These are phyloP conservation scores for Colletotrichum sublineola DNA, from an alignment of 2,329 filamentous ascomycete species.

Conservation along the genomic window DNA sequence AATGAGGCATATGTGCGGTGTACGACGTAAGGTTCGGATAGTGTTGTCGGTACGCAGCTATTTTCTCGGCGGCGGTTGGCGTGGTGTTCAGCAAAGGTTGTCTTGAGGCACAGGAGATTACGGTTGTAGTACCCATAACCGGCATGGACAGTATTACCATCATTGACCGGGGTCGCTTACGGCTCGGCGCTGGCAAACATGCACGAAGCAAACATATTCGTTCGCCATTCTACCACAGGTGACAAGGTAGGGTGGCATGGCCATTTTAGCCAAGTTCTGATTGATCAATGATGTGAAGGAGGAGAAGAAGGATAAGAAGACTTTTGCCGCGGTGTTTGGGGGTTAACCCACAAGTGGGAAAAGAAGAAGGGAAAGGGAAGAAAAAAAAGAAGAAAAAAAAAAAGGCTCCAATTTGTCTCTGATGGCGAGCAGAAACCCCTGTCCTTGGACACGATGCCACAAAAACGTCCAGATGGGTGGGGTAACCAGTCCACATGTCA, in stretches of 20 bases:
- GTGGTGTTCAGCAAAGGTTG: neutral
- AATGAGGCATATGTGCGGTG: neutral
- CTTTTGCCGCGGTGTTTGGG: neutral
- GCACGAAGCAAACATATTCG: neutral
- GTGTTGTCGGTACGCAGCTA: too few relatives aligned
- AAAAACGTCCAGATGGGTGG: neutral
- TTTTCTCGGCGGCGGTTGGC: neutral
- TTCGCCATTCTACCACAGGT: neutral
- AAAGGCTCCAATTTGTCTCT: conserved; percentile 10
- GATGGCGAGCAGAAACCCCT: conserved; percentile 11
- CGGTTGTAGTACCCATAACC: neutral
- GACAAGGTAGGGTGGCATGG: conserved; percentile 1
- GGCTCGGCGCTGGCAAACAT: neutral
- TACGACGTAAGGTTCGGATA: neutral
- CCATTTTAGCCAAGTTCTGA: neutral
- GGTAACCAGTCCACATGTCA: neutral
- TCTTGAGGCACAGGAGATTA: neutral
- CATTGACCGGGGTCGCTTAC: neutral
- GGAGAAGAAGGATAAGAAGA: neutral
- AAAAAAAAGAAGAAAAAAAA: neutral
- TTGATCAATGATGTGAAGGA: neutral
- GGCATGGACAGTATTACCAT: neutral
- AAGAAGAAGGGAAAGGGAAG: too few relatives aligned
- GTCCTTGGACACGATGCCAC: neutral
- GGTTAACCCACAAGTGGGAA: neutral